Percentiles rank a stretch among this genome's conserved stretches.
Conservation (phyloP, 768 basidiomycete genomes). For the Auriscalpium orientale region DNA sequence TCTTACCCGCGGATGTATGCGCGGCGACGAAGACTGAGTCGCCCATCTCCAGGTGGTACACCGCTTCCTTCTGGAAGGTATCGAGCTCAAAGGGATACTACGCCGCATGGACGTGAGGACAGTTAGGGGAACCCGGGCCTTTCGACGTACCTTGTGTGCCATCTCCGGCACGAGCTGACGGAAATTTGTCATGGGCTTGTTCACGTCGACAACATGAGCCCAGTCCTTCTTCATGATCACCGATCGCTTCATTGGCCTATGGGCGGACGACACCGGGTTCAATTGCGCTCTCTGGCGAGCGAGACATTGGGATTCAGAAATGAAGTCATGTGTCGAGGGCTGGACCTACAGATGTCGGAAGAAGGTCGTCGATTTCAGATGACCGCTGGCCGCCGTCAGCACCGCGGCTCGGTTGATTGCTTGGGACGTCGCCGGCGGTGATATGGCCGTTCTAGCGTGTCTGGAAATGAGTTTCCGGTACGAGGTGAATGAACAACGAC, state of each 20-base stretch:
- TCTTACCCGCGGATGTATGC: conserved; percentile 99
- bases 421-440: conserved; percentile 11
- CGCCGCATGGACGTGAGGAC: not conserved
- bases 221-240: conserved; percentile 81
- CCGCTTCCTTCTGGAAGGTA: conserved; percentile 97
- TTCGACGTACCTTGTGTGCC: conserved; percentile 70
- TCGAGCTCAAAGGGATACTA: conserved; percentile 99
- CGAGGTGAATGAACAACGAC: no score
- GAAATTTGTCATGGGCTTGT: conserved; percentile 83
- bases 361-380: conserved; percentile 70
- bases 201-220: conserved; percentile 96
- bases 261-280: conserved; percentile 39
- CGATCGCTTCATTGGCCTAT: conserved; percentile 34
- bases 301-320: conserved; percentile 4
- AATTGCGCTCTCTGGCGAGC: conserved; percentile 46
- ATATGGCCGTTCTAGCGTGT: not conserved
- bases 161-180: conserved; percentile 90
- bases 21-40: conserved; percentile 99
- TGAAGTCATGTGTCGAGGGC: not conserved
- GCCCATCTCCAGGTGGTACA: conserved; percentile 94
- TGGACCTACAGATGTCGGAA: conserved; percentile 32
- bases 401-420: conserved; percentile 6
- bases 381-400: conserved; percentile 1
- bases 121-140: no score
- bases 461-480: not conserved